A percentile compares a stretch with the other conserved stretches of the same genome.
Evolutionary conservation across 176 grass and related monocot genomes (phyloP).

Genomic region (Rhynchospora tenuis): DNA sequence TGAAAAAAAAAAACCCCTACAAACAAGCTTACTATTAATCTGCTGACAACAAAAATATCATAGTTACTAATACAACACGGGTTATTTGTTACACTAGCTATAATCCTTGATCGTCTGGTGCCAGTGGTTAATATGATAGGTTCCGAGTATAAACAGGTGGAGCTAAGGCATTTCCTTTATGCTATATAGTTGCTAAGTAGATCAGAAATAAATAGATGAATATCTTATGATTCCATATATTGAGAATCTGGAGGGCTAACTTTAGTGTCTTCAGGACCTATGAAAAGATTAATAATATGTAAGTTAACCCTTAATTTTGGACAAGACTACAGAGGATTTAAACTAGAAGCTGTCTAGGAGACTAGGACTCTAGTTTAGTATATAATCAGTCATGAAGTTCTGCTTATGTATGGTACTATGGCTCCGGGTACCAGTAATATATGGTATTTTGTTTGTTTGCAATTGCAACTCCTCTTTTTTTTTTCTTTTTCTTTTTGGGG

Average conservation of each 20-base stretch:
- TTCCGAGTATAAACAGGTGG: slow-evolving; percentile 14
- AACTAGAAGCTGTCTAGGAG: background rate
- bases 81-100: background rate
- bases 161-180: background rate
- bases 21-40: background rate
- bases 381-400: background rate
- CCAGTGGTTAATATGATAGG: background rate
- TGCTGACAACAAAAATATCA: background rate
- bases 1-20: background rate
- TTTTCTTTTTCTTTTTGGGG: background rate
- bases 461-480: background rate
- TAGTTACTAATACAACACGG: background rate
- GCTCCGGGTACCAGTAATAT: background rate
- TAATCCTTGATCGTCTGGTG: background rate
- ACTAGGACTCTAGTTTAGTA: too few species aligned
- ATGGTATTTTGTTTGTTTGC: background rate
- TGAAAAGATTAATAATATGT: background rate
- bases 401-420: background rate
- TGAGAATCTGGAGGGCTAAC: slow-evolving; percentile 14
- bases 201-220: background rate
- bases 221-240: slow-evolving; percentile 20
- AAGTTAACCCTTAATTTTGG: background rate
- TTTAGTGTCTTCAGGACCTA: slow-evolving; percentile 17
- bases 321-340: background rate
- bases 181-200: background rate